phyloP scores from a whole-genome alignment of 176 grass and related monocot genomes.

The Luzula sylvatica region DNA sequence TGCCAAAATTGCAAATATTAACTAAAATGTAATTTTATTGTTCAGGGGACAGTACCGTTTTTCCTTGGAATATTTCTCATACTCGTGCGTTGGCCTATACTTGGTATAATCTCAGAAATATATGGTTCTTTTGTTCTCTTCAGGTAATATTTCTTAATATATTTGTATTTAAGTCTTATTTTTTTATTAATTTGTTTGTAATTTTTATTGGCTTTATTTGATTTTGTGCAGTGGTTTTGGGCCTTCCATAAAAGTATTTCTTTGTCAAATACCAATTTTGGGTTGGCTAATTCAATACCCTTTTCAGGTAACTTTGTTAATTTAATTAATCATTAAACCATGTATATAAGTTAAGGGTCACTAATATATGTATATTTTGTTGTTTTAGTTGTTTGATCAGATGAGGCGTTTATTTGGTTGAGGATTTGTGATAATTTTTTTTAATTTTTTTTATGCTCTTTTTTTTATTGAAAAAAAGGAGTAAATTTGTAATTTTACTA shows the following conservation, averaged over 20 bases:
- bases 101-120: conserved; percentile 76
- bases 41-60: conserved; percentile 85
- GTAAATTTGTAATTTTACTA: too few species aligned
- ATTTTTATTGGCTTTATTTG: background rate
- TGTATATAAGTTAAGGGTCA: background rate
- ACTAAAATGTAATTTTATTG: background rate
- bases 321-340: too few species aligned
- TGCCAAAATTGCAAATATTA: too few species aligned
- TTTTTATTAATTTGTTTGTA: background rate
- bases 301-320: conserved; percentile 16
- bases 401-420: conserved; percentile 14
- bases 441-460: too few species aligned
- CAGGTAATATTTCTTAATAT: conserved; percentile 23
- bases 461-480: too few species aligned
- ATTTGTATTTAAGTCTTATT: background rate
- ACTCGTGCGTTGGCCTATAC: conserved; percentile 78
- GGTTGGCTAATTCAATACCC: conserved; percentile 32
- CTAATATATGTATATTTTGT: conserved; percentile 5
- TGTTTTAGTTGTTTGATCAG: conserved; percentile 17
- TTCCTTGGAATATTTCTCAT: conserved; percentile 81
- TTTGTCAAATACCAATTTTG: conserved; percentile 33
- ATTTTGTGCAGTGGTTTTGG: conserved; percentile 28
- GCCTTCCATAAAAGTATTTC: conserved; percentile 32
- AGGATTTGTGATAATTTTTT: background rate
- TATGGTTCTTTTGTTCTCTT: conserved; percentile 40